Evolutionary conservation across 108 stramenopile genomes (phyloP).

Genomic region (Pseudonitzschia multiseries): DNA sequence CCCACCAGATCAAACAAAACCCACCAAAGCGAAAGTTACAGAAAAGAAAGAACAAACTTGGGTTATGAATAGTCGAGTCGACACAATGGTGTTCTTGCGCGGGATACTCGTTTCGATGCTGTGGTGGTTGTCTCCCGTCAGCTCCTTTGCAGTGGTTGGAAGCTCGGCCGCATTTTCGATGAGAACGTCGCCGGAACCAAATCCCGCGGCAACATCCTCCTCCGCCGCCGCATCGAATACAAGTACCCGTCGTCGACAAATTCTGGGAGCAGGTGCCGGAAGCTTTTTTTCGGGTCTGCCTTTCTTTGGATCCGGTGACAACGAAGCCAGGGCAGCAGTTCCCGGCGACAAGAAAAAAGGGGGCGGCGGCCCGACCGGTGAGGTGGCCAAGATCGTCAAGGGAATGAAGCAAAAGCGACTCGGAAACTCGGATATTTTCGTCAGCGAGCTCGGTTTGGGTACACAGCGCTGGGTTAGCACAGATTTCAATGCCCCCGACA

Average conservation of each 20-base stretch:
- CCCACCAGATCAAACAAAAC: too few relatives aligned
- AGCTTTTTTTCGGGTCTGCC: slow-evolving; percentile 46
- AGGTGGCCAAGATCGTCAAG: slow-evolving; percentile 68
- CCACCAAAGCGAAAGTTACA: too few relatives aligned
- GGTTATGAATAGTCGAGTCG: not conserved
- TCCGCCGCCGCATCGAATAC: not conserved
- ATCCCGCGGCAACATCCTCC: too few relatives aligned
- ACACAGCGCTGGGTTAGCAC: slow-evolving; percentile 79
- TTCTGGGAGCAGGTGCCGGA: slow-evolving; percentile 31
- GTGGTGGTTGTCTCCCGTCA: not conserved
- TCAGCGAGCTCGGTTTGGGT: slow-evolving; percentile 76
- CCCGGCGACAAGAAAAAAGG: slow-evolving; percentile 4
- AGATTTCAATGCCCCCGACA: slow-evolving; percentile 80
- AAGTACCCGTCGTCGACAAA: slow-evolving; percentile 16
- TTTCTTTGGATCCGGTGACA: slow-evolving; percentile 38
- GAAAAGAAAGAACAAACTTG: too few relatives aligned
- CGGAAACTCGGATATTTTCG: slow-evolving; percentile 79
- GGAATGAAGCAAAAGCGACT: slow-evolving; percentile 76
- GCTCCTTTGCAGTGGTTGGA: not conserved
- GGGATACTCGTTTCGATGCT: not conserved
- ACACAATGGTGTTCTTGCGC: not conserved
- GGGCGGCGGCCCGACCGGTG: slow-evolving; percentile 62
- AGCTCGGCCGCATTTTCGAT: slow-evolving; percentile 2
- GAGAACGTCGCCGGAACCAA: slow-evolving; percentile 2
- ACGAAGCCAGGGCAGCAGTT: slow-evolving; percentile 24